Percentiles rank a stretch among this genome's conserved stretches.
Evolutionary conservation across 495 filamentous ascomycete species (phyloP).

Genomic region (Aspergillus ellipticus): DNA sequence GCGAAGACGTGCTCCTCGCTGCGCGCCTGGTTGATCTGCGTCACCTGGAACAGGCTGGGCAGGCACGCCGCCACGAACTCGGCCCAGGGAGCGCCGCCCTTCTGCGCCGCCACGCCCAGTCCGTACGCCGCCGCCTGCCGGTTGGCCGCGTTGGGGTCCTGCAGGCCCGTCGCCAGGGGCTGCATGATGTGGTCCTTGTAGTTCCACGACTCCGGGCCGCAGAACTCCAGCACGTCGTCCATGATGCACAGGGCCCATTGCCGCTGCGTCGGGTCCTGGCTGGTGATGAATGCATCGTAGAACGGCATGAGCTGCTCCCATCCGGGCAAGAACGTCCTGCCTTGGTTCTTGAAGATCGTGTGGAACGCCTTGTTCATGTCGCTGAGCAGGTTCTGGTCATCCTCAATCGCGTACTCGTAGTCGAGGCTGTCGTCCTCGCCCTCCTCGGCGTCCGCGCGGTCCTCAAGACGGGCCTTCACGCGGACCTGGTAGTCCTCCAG

Average conservation of each 20-base stretch:
- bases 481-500: constrained; percentile 89
- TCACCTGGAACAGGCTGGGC: constrained; percentile 77
- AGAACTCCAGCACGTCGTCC: constrained; percentile 98
- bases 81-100: constrained; percentile 79
- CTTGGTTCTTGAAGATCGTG: constrained; percentile 96
- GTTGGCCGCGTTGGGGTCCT: constrained; percentile 82
- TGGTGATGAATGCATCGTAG: constrained; percentile 82
- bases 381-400: constrained; percentile 92
- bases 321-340: constrained; percentile 72
- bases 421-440: constrained; percentile 74
- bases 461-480: constrained; percentile 74
- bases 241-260: constrained; percentile 99
- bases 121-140: constrained; percentile 96
- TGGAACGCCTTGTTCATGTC: constrained; percentile 99
- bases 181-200: constrained; percentile 82
- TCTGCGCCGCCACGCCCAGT: constrained; percentile 91
- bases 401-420: constrained; percentile 79
- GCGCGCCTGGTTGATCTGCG: constrained; percentile 72
- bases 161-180: constrained; percentile 77
- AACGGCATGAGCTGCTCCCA: constrained; percentile 83
- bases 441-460: constrained; percentile 72
- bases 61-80: constrained; percentile 77
- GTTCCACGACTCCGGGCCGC: constrained; percentile 74
- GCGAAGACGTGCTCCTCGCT: constrained; percentile 95
- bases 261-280: constrained; percentile 81